Evolutionary conservation across 164 flowering plant genomes (phyloP), one percentile per base, ranked within the genome.

Genomic region (Vitis cinerea): DNA sequence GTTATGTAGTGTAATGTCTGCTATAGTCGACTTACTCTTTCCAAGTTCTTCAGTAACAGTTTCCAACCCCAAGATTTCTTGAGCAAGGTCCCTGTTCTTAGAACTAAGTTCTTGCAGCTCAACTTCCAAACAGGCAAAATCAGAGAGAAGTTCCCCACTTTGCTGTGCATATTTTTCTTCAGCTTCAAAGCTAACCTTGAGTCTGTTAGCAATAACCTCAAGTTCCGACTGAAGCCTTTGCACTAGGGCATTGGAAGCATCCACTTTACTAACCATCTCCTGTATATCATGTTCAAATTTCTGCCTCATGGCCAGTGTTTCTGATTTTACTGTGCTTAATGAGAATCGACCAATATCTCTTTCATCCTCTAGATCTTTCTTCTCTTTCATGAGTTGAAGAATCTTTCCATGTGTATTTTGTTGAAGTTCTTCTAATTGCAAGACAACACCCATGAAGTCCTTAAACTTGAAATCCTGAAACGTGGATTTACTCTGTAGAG

Each of bases 191-290:
- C 82, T 76, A 47, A 47, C 31, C 74, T 77, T 71, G 59, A 85
- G 58, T 69, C 73, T 90, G 59, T 78, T 70, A n/a, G 84, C 73
- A 67, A 90, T 27, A 57, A 75, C 73, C 64, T 87, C 88, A 50
- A 88, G 62, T 63, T 84, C 81, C 56, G 55, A 66, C 66, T 86
- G 90, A 80, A 87, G 88, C 70, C 83, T 91, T 50, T 77, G 90
- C 67, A 84, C 74, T 23, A 80, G 75, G 47, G 78, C 73, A 74
- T 72, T 79, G 52, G 89, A 84, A 2, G 37, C 65, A 67, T 81
- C 79, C 9, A 90, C 53, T 70, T 84, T 81, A 69, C 59, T 56
- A 52, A 60, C 68, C 79, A 88, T 80, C 49, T 71, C 76, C 11
- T 72, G 74, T 56, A 81, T 29, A 52, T 82, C 87, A 77, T 73